Conservation (phyloP, 1,284 basidiomycete species). For the Cutaneotrichosporon sp. region DNA sequence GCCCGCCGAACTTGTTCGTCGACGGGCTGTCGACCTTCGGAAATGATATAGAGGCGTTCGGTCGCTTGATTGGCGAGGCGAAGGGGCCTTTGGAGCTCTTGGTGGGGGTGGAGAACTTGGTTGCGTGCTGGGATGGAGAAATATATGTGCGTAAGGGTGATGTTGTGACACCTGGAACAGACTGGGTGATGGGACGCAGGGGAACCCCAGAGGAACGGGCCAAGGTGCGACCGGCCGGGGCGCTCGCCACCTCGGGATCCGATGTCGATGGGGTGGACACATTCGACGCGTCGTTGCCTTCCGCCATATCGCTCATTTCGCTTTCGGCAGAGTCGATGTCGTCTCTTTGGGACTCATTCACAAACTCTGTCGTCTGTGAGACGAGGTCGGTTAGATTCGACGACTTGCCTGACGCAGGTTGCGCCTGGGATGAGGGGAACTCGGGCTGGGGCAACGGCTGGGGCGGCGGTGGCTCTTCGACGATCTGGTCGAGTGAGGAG, state of each 20-base stretch:
- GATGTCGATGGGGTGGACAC: constrained; percentile 7
- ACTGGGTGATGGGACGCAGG: constrained; percentile 5
- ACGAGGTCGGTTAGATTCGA: not conserved
- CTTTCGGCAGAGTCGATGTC: not conserved
- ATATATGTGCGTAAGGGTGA: not conserved
- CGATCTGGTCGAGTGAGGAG: constrained; percentile 1
- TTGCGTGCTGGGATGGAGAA: constrained; percentile 3
- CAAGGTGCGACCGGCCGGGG: not conserved
- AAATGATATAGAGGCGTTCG: not conserved
- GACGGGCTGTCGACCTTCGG: no score
- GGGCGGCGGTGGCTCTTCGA: not conserved
- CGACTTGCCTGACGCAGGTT: not conserved
- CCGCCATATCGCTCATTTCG: constrained; percentile 3
- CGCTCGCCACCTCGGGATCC: not conserved
- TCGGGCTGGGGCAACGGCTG: not conserved
- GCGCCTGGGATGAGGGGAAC: not conserved
- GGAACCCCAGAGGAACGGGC: not conserved
- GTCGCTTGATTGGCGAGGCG: constrained; percentile 9
- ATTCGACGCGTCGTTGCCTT: not conserved
- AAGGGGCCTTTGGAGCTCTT: not conserved
- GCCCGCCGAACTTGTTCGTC: not conserved
- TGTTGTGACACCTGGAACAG: not conserved
- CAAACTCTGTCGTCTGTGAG: constrained; percentile 5
- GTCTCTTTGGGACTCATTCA: not conserved
- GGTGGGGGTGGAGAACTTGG: not conserved